phyloP scores from a whole-genome alignment of 345 rosid genomes.

The Populus ilicifolia region DNA sequence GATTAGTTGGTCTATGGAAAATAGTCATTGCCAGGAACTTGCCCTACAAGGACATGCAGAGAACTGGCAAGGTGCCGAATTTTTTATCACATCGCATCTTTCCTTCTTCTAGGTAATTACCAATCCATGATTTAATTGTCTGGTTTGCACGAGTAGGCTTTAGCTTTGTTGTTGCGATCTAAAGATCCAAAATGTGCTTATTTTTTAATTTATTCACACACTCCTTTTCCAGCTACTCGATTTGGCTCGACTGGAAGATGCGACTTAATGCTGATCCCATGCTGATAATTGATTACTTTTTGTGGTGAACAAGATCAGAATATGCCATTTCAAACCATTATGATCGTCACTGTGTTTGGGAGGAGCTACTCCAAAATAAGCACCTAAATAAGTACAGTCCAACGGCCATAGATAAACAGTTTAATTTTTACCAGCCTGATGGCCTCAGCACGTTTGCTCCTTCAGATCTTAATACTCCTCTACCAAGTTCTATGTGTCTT shows the following conservation, averaged over 20 bases:
- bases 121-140: slow-evolving; percentile 18
- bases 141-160: slow-evolving; percentile 13
- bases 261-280: slow-evolving; percentile 78
- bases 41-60: slow-evolving; percentile 76
- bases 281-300: slow-evolving; percentile 70
- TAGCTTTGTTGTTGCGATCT: slow-evolving; percentile 4
- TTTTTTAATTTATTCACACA: slow-evolving; percentile 3
- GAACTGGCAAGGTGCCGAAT: slow-evolving; percentile 92
- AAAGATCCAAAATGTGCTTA: slow-evolving; percentile 5
- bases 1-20: slow-evolving; percentile 82
- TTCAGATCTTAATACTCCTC: slow-evolving; percentile 52
- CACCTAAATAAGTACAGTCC: slow-evolving; percentile 71
- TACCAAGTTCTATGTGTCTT: slow-evolving; percentile 73
- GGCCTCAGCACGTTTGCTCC: slow-evolving; percentile 74
- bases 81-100: slow-evolving; percentile 88
- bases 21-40: slow-evolving; percentile 66
- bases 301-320: slow-evolving; percentile 79
- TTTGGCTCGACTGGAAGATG: slow-evolving; percentile 96
- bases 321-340: slow-evolving; percentile 96
- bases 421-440: slow-evolving; percentile 60
- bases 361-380: slow-evolving; percentile 84
- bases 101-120: slow-evolving; percentile 76
- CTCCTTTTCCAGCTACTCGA: slow-evolving; percentile 62
- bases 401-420: slow-evolving; percentile 73
- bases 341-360: slow-evolving; percentile 94